These are phyloP conservation scores for Patellifolia procumbens DNA, from an alignment of 179 eudicot genomes.

Conservation along the genomic window DNA sequence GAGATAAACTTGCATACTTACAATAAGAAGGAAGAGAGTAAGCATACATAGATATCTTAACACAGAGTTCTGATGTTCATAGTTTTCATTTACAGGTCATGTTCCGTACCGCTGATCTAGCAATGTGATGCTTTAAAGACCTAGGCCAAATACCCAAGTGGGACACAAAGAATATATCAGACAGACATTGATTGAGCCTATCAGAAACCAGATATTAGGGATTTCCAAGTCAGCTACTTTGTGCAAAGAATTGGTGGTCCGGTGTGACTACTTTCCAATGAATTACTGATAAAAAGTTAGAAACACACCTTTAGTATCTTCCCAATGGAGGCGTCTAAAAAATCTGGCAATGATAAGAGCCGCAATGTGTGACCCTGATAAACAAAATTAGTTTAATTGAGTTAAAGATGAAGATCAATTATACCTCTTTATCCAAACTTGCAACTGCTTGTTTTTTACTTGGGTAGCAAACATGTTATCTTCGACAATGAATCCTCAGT, in stretches of 20 bases:
- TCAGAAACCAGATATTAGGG: not conserved
- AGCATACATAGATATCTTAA: not conserved
- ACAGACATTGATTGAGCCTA: not conserved
- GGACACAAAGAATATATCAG: not conserved
- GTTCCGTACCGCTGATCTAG: not conserved
- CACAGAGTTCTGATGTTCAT: not conserved
- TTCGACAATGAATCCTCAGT: not conserved
- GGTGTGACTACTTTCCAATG: not conserved
- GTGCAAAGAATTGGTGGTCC: not conserved
- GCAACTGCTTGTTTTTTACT: not conserved
- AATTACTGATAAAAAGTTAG: conserved; percentile 1
- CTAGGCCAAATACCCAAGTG: not conserved
- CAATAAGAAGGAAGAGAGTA: not conserved
- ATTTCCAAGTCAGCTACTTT: not conserved
- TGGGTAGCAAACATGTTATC: not conserved
- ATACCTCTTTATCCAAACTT: not conserved
- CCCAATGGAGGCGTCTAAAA: conserved; percentile 94
- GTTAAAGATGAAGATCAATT: not conserved
- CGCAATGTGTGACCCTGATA: conserved; percentile 92
- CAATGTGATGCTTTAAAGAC: not conserved
- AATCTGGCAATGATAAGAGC: conserved; percentile 90
- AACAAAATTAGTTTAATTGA: conserved; percentile 7
- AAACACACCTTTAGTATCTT: conserved; percentile 75
- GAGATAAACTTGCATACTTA: not conserved
- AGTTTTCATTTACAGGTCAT: not conserved